Evolutionary conservation across 2,329 filamentous ascomycete species (phyloP), one percentile per base, ranked within the genome.

Genomic region (Alternaria arbusti): DNA sequence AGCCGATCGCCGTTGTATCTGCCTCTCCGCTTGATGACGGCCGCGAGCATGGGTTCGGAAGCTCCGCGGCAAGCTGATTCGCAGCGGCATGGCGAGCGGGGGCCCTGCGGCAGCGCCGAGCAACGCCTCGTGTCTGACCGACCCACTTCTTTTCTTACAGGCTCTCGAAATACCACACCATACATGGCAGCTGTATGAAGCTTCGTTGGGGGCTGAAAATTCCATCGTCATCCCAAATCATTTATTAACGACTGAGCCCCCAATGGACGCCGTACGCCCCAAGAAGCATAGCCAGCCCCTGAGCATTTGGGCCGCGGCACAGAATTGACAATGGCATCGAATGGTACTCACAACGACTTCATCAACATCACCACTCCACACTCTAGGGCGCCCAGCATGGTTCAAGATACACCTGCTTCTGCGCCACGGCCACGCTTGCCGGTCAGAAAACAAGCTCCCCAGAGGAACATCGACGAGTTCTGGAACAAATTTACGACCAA

Each of bases 401-500:
- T 70, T 59, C 72, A 74, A n/a, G 73, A 78, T 56, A 60, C 67
- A 20, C 68, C 64, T 15, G 66, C 50, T 13, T 54, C 64, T 15
- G 60, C 59, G 2, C 62, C 66, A 30, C 73, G 73, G 13, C 68
- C 72, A 13, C 71, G 69, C 15, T 69, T 73, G 25, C 67, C 68
- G 23, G 73, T 71, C 40, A 83, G 85, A 71, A 84, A 86, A 66
- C 82, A 87, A 13, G 81, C 88, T 8, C 89, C 90, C 0, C 91
- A 94, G 76, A 85, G 88, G 61, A 85, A 83, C 25, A 87, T 94
- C 60, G 87, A 92, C 68, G 86, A 90, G 64, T 93, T 93, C 74
- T 94, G 91, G 91, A 80, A 84, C 56, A 89, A 87, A 63, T 91
- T 90, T 71, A 87, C 86, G 74, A 88, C 89, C 55, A 91, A 90